phyloP scores from a whole-genome alignment of 2,329 filamentous ascomycete species.

The Dryadomyces sulphureus region DNA sequence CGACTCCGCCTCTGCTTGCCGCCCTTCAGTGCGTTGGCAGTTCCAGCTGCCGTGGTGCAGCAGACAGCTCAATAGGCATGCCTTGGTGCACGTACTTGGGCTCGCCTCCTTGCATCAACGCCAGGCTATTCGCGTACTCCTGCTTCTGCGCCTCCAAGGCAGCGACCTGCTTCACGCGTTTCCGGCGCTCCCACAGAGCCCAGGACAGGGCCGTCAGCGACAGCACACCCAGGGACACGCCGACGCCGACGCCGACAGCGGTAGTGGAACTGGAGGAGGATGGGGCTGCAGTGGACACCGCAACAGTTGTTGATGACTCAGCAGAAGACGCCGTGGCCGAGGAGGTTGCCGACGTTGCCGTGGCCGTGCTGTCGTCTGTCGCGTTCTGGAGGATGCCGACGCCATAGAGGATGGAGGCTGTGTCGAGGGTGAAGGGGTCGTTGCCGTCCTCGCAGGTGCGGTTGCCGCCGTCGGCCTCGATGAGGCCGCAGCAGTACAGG shows the following conservation, averaged over 20 bases:
- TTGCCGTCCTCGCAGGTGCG: constrained; percentile 4
- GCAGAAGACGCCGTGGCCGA: neutral
- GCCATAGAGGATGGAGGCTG: constrained; percentile 3
- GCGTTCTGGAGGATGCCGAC: constrained; percentile 4
- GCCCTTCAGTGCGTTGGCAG: neutral
- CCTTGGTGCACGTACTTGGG: neutral
- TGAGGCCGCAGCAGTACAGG: constrained; percentile 7
- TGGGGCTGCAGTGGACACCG: no score
- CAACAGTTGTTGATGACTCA: neutral
- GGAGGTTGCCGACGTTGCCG: neutral
- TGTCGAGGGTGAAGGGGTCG: constrained; percentile 4
- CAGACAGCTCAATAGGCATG: neutral
- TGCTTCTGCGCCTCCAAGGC: neutral
- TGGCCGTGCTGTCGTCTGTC: constrained; percentile 2
- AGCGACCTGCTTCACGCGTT: constrained; percentile 3
- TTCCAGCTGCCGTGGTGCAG: neutral
- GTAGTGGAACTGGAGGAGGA: neutral
- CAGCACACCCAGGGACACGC: constrained; percentile 6
- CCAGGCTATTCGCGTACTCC: neutral
- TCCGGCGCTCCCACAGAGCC: constrained; percentile 8
- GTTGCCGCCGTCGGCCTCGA: constrained; percentile 1
- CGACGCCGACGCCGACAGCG: constrained; percentile 9
- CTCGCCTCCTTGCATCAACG: neutral
- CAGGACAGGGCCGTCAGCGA: constrained; percentile 2
- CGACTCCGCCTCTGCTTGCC: neutral